These are phyloP conservation scores for Cladobotryum protrusum DNA, from an alignment of 2,329 filamentous ascomycete species.

Conservation along the genomic window DNA sequence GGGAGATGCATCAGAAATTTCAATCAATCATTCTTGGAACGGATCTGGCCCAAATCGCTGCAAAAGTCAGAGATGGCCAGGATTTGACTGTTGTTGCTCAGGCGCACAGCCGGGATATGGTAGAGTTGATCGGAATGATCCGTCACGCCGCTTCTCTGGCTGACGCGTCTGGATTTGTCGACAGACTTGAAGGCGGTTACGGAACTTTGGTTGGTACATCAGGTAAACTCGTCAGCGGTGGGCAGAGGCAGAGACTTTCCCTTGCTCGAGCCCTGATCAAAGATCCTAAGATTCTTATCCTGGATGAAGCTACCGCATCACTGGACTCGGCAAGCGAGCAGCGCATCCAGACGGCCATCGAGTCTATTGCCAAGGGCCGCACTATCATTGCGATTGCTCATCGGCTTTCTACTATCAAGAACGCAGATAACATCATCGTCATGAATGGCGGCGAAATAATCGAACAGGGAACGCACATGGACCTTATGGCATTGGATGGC, in stretches of 20 bases:
- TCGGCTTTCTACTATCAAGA: conserved; percentile 53
- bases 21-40: conserved; percentile 42
- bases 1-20: conserved; percentile 34
- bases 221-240: conserved; percentile 51
- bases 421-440: conserved; percentile 63
- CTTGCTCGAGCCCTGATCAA: conserved; percentile 52
- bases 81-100: conserved; percentile 40
- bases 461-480: conserved; percentile 58
- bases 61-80: conserved; percentile 44
- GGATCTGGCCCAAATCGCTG: conserved; percentile 43
- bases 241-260: conserved; percentile 55
- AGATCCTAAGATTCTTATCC: conserved; percentile 50
- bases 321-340: conserved; percentile 54
- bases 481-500: conserved; percentile 46
- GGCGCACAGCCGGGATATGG: conserved; percentile 35
- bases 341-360: conserved; percentile 45
- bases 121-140: conserved; percentile 26
- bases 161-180: conserved; percentile 52
- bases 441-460: conserved; percentile 49
- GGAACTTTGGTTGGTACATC: conserved; percentile 47
- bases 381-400: conserved; percentile 64
- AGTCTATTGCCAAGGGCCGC: conserved; percentile 42
- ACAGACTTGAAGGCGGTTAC: conserved; percentile 47
- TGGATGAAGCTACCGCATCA: conserved; percentile 57
- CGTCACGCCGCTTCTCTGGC: conserved; percentile 37